Conservation (phyloP, 2,329 filamentous ascomycete species). For the Cytospora piceicola region DNA sequence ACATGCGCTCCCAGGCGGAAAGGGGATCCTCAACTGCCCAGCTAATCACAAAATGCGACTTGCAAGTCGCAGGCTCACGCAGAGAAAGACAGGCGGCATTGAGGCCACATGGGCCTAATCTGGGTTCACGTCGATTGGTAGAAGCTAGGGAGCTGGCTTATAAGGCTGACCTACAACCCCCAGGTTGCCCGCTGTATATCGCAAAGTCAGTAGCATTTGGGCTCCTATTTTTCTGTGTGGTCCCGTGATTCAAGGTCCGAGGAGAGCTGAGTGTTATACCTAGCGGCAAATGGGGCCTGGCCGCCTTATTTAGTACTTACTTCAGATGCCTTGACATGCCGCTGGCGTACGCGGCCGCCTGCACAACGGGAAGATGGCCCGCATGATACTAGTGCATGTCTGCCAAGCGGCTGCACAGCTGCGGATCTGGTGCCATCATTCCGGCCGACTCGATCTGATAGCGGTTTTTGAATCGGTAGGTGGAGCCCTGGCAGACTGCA, state of each 20-base stretch:
- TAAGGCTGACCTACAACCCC: slow-evolving; percentile 12
- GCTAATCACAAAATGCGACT: neutral
- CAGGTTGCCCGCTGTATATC: slow-evolving; percentile 13
- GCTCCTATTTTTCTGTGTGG: neutral
- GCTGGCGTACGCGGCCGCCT: slow-evolving; percentile 1
- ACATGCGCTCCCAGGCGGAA: neutral
- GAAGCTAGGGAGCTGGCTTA: slow-evolving; percentile 9
- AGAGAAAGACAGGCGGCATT: neutral
- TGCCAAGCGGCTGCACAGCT: slow-evolving; percentile 1
- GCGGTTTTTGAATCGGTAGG: slow-evolving; percentile 3
- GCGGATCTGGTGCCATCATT: slow-evolving; percentile 3
- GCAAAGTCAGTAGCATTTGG: slow-evolving; percentile 5
- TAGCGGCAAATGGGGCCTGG: slow-evolving; percentile 8
- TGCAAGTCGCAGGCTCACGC: neutral
- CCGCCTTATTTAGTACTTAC: neutral
- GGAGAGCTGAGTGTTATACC: slow-evolving; percentile 3
- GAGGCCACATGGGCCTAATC: neutral
- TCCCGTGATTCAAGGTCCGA: neutral
- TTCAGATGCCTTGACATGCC: neutral
- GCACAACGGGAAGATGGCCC: slow-evolving; percentile 20
- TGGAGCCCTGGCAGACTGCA: neutral
- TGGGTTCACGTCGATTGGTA: slow-evolving; percentile 18
- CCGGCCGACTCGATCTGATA: slow-evolving; percentile 1
- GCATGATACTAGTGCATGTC: slow-evolving; percentile 8
- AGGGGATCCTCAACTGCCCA: neutral